Percentiles rank a stretch among this genome's conserved stretches.
Evolutionary conservation across 495 filamentous ascomycete species (phyloP).

Genomic region (Daldinia vernicosa): DNA sequence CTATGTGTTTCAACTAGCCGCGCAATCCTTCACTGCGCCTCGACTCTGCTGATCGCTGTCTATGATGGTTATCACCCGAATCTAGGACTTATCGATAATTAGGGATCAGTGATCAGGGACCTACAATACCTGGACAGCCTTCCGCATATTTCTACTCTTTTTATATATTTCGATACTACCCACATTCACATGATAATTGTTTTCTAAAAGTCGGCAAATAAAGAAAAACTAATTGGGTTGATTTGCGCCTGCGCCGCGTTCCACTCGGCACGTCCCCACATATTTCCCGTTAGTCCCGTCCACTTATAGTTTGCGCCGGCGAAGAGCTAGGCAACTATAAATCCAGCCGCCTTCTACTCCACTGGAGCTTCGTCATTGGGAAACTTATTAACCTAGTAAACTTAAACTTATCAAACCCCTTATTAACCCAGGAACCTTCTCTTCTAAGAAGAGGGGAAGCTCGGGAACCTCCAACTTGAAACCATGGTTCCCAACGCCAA

Average conservation of each 20-base stretch:
- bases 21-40: background rate
- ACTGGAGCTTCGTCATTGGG: background rate
- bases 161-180: background rate
- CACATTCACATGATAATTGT: background rate
- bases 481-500: constrained; percentile 34
- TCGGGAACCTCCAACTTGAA: background rate
- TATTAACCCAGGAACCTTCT: background rate
- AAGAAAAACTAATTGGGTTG: background rate
- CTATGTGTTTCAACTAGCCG: background rate
- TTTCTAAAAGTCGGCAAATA: background rate
- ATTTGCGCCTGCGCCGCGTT: background rate
- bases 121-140: too few species aligned
- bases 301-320: constrained; percentile 18
- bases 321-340: constrained; percentile 29
- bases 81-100: background rate
- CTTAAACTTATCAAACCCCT: too few species aligned
- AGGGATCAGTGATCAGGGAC: too few species aligned
- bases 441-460: constrained; percentile 1
- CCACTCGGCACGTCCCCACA: constrained; percentile 7
- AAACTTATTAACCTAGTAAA: background rate
- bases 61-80: background rate
- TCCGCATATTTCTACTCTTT: background rate
- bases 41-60: background rate
- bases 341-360: constrained; percentile 3
- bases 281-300: constrained; percentile 5